Conservation (phyloP, 179 eudicot species). For the Corrigiola litoralis region DNA sequence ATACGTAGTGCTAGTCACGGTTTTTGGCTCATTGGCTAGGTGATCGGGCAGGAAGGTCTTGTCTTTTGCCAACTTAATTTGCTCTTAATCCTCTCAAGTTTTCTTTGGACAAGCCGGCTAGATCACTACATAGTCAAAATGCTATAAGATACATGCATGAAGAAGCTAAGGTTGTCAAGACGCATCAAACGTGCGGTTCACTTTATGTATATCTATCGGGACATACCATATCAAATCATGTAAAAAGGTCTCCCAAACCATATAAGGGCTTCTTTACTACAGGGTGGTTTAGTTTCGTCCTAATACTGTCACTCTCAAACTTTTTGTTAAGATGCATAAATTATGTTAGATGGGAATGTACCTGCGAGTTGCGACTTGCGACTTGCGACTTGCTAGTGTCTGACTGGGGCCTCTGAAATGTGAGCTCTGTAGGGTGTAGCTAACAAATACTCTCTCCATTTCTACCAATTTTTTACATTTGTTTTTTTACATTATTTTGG, state of each 20-base stretch:
- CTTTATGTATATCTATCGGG: neutral
- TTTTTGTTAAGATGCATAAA: no score
- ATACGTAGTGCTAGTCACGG: constrained; percentile 14
- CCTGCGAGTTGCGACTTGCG: no score
- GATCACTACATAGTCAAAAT: neutral
- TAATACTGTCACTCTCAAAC: no score
- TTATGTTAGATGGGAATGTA: no score
- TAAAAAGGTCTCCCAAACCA: neutral
- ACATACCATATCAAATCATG: neutral
- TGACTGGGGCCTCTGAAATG: no score
- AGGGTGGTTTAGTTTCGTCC: no score
- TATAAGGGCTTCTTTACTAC: neutral
- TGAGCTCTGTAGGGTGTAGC: no score
- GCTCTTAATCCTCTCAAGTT: neutral
- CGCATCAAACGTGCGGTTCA: constrained; percentile 4
- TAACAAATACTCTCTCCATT: no score
- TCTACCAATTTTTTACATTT: no score
- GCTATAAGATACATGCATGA: neutral
- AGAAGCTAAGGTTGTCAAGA: neutral
- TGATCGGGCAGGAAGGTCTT: neutral
- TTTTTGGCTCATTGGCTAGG: neutral
- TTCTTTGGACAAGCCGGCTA: neutral
- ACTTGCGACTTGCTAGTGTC: no score
- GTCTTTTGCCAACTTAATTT: no score
- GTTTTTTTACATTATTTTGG: no score